Percentiles rank a stretch among this genome's conserved stretches.
Conservation (phyloP, 768 basidiomycete species). For the Cubamyces lactineus region DNA sequence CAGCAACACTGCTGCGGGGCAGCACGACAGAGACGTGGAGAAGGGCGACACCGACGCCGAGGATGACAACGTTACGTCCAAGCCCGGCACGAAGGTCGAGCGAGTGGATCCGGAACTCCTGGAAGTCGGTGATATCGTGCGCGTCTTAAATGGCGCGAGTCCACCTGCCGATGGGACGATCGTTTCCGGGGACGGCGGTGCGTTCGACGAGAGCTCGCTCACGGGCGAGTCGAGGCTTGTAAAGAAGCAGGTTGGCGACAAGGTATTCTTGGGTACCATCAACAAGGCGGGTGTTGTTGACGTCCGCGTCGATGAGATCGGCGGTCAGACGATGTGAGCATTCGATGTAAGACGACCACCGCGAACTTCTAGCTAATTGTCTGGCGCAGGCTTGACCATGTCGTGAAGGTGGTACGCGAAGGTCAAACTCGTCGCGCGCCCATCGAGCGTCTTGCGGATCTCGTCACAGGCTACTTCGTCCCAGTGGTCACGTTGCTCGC, state of each 20-base stretch:
- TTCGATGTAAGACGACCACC: constrained; percentile 20
- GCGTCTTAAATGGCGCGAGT: constrained; percentile 69
- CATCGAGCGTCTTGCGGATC: constrained; percentile 78
- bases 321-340: constrained; percentile 66
- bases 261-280: constrained; percentile 76
- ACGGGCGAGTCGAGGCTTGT: constrained; percentile 78
- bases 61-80: constrained; percentile 11
- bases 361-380: not conserved
- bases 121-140: constrained; percentile 79
- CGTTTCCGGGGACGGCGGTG: constrained; percentile 45
- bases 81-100: constrained; percentile 37
- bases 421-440: constrained; percentile 75
- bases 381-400: constrained; percentile 63
- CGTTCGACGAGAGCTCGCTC: constrained; percentile 83
- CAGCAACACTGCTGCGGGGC: not conserved
- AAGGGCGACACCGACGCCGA: constrained; percentile 38
- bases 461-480: constrained; percentile 78
- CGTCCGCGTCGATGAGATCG: constrained; percentile 61
- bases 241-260: constrained; percentile 62
- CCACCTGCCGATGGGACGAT: constrained; percentile 80
- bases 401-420: constrained; percentile 74
- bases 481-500: constrained; percentile 77
- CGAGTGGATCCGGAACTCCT: constrained; percentile 60
- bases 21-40: constrained; percentile 36
- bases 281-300: constrained; percentile 66